These are phyloP conservation scores for Penicillium griseofulvum DNA, from an alignment of 2,329 filamentous ascomycete species.

Conservation along the genomic window DNA sequence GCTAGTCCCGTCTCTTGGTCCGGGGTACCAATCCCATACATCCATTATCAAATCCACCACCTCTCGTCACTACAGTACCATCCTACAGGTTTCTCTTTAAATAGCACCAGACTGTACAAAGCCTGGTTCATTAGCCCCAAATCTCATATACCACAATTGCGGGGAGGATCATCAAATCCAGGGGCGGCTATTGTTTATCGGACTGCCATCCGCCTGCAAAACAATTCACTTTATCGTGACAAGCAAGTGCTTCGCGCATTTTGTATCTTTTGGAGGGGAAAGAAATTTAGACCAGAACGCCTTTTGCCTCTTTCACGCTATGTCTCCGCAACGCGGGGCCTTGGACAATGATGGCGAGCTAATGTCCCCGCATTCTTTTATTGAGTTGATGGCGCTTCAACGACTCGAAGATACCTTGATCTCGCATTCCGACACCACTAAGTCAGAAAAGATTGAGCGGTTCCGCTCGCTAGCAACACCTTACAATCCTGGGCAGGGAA, in stretches of 20 bases:
- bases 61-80: not conserved
- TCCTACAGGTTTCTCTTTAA: not conserved
- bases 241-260: not conserved
- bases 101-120: not conserved
- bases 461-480: slow-evolving; percentile 32
- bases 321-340: slow-evolving; percentile 15
- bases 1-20: slow-evolving; percentile 6
- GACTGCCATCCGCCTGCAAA: not conserved
- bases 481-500: slow-evolving; percentile 44
- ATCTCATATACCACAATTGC: not conserved
- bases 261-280: not conserved
- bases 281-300: not conserved
- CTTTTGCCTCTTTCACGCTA: not conserved
- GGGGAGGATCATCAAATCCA: not conserved
- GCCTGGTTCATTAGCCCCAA: not conserved
- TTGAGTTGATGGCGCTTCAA: slow-evolving; percentile 34
- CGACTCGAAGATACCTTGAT: slow-evolving; percentile 20
- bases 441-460: slow-evolving; percentile 29
- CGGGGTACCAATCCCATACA: slow-evolving; percentile 3
- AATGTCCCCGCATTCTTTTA: slow-evolving; percentile 24
- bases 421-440: slow-evolving; percentile 6
- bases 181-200: not conserved
- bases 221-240: not conserved
- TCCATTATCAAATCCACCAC: not conserved
- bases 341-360: slow-evolving; percentile 9